Conservation (phyloP, 2,329 filamentous ascomycete genomes). For the Fusarium temperatum region DNA sequence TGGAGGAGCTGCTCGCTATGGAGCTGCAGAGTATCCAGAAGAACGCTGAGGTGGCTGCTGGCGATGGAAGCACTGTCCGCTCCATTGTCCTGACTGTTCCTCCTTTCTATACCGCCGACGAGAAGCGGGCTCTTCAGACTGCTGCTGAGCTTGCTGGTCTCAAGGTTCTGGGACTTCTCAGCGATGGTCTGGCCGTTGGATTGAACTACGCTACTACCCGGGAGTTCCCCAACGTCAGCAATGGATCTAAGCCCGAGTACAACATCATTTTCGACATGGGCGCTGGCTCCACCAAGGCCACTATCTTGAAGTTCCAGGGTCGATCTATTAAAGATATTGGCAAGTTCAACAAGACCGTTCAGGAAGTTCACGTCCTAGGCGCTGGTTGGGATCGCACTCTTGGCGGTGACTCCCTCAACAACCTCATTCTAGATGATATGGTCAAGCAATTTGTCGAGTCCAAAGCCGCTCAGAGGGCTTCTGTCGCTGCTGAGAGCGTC, state of each 20-base stretch:
- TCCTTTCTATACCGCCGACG: constrained; percentile 87
- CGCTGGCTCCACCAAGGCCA: constrained; percentile 91
- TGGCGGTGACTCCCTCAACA: constrained; percentile 89
- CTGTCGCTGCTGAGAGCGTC: constrained; percentile 70
- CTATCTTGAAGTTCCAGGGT: constrained; percentile 88
- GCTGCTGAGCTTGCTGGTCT: constrained; percentile 90
- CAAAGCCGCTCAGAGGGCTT: constrained; percentile 71
- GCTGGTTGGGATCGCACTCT: constrained; percentile 89
- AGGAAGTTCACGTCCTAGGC: constrained; percentile 91
- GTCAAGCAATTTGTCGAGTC: constrained; percentile 79
- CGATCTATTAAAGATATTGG: constrained; percentile 89
- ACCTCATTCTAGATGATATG: constrained; percentile 90
- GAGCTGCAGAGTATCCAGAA: constrained; percentile 89
- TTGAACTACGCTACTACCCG: constrained; percentile 94
- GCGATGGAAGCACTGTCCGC: constrained; percentile 75
- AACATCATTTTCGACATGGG: constrained; percentile 98
- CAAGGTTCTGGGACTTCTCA: constrained; percentile 84
- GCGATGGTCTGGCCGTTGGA: constrained; percentile 90
- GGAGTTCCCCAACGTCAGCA: constrained; percentile 84
- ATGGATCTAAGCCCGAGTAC: constrained; percentile 87
- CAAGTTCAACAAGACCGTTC: constrained; percentile 94
- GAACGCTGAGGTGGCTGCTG: constrained; percentile 87
- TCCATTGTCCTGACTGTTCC: constrained; percentile 91
- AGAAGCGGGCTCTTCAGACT: constrained; percentile 85
- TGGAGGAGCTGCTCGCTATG: constrained; percentile 97